A percentile compares a stretch with the other conserved stretches of the same genome.
phyloP scores from a whole-genome alignment of 805 yeast genomes.

The Kazachstania viticola region DNA sequence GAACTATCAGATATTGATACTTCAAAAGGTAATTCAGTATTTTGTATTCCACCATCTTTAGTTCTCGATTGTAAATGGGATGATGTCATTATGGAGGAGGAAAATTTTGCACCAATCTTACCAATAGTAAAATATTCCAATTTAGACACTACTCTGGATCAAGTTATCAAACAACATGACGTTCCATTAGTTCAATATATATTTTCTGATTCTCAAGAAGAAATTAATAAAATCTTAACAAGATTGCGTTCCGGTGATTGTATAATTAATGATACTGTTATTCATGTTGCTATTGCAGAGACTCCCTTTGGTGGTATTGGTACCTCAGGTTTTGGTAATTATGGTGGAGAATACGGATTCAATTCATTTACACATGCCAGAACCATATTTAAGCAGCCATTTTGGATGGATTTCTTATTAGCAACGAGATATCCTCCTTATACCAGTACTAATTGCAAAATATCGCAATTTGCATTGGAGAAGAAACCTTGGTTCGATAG shows the following conservation, averaged over 20 bases:
- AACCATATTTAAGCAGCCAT: conserved; percentile 51
- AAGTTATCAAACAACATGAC: conserved; percentile 41
- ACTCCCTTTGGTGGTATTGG: conserved; percentile 94
- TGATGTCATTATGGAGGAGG: conserved; percentile 65
- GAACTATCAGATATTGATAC: background rate
- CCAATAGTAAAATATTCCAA: conserved; percentile 52
- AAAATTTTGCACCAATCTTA: conserved; percentile 76
- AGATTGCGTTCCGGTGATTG: conserved; percentile 63
- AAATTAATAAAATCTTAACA: conserved; percentile 37
- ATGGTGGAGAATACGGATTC: conserved; percentile 65
- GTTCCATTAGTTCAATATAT: conserved; percentile 76
- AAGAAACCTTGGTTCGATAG: conserved; percentile 29
- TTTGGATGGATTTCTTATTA: conserved; percentile 48
- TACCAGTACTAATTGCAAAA: conserved; percentile 23
- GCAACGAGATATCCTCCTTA: conserved; percentile 61
- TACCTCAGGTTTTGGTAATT: conserved; percentile 66
- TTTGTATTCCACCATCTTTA: conserved; percentile 63
- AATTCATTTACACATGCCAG: conserved; percentile 71
- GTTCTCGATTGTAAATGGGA: conserved; percentile 49
- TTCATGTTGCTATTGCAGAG: conserved; percentile 55
- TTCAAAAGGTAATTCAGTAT: conserved; percentile 15
- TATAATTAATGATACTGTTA: conserved; percentile 54
- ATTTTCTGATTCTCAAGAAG: conserved; percentile 39
- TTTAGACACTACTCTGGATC: conserved; percentile 33
- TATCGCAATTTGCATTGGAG: conserved; percentile 21